These are phyloP conservation scores for Silene conica DNA, from an alignment of 148 eudicot species.

Conservation along the genomic window DNA sequence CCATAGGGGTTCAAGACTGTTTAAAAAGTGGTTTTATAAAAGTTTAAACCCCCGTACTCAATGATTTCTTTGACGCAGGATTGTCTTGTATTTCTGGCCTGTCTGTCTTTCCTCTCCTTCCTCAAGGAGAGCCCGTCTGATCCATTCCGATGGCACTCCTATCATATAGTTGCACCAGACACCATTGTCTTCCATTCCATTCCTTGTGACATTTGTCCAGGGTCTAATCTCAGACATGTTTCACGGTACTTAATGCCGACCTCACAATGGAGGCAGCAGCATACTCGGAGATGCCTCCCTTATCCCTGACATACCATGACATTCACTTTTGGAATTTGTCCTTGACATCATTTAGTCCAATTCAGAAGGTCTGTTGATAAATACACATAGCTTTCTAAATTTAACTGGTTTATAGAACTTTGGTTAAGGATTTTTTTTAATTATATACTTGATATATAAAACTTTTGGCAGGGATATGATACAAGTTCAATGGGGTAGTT, in stretches of 20 bases:
- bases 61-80: constrained; percentile 84
- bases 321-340: constrained; percentile 70
- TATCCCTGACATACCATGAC: constrained; percentile 59
- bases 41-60: constrained; percentile 50
- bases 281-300: constrained; percentile 44
- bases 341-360: constrained; percentile 65
- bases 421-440: background rate
- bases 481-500: background rate
- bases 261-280: constrained; percentile 54
- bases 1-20: constrained; percentile 22
- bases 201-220: constrained; percentile 57
- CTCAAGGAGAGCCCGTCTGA: constrained; percentile 59
- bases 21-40: constrained; percentile 21
- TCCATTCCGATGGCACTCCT: constrained; percentile 41
- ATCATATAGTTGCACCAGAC: constrained; percentile 47
- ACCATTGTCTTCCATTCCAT: constrained; percentile 42
- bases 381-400: constrained; percentile 33
- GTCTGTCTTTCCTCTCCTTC: constrained; percentile 55
- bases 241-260: constrained; percentile 37
- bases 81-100: constrained; percentile 47
- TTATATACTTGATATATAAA: constrained; percentile 9
- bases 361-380: constrained; percentile 76
- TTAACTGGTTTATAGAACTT: constrained; percentile 19
- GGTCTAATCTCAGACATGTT: constrained; percentile 40
- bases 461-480: constrained; percentile 14